A percentile compares a stretch with the other conserved stretches of the same genome.
phyloP scores from a whole-genome alignment of 2,329 filamentous ascomycete species.

The Ceratocystis albifundus region DNA sequence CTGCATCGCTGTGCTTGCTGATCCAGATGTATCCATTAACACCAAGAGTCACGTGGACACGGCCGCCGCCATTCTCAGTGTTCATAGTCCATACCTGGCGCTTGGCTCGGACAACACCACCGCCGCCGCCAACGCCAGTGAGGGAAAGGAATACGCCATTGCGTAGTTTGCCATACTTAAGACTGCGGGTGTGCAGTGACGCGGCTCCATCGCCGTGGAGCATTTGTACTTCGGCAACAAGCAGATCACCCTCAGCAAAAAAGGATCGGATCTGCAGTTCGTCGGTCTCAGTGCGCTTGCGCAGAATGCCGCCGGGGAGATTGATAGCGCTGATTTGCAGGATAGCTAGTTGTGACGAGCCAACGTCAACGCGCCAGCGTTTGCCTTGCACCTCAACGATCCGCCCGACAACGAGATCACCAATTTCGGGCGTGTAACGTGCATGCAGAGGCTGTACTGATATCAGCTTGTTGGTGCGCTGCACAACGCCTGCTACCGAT shows the following conservation, averaged over 20 bases:
- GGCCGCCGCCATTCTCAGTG: conserved; percentile 43
- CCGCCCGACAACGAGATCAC: conserved; percentile 84
- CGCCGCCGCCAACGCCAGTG: conserved; percentile 69
- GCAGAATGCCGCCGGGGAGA: conserved; percentile 80
- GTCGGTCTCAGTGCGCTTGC: conserved; percentile 86
- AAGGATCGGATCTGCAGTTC: conserved; percentile 96
- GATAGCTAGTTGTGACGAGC: conserved; percentile 71
- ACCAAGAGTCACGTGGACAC: conserved; percentile 76
- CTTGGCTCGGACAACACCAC: conserved; percentile 71
- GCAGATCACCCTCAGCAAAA: conserved; percentile 85
- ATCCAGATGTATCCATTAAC: conserved; percentile 98
- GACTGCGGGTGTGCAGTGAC: conserved; percentile 72
- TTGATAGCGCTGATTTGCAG: conserved; percentile 87
- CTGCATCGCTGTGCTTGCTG: conserved; percentile 62
- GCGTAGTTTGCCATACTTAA: conserved; percentile 90
- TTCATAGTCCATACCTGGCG: conserved; percentile 81
- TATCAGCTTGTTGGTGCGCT: conserved; percentile 92
- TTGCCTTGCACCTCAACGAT: conserved; percentile 90
- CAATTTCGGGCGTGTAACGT: conserved; percentile 90
- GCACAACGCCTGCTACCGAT: conserved; percentile 79
- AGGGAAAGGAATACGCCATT: conserved; percentile 86
- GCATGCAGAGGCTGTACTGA: conserved; percentile 83
- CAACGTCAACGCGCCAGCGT: conserved; percentile 91
- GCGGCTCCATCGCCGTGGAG: conserved; percentile 78
- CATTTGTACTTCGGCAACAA: conserved; percentile 90